Evolutionary conservation across 169 alveolate species (phyloP), one percentile per base, ranked within the genome.

Genomic region (Cryptosporidium canis): DNA sequence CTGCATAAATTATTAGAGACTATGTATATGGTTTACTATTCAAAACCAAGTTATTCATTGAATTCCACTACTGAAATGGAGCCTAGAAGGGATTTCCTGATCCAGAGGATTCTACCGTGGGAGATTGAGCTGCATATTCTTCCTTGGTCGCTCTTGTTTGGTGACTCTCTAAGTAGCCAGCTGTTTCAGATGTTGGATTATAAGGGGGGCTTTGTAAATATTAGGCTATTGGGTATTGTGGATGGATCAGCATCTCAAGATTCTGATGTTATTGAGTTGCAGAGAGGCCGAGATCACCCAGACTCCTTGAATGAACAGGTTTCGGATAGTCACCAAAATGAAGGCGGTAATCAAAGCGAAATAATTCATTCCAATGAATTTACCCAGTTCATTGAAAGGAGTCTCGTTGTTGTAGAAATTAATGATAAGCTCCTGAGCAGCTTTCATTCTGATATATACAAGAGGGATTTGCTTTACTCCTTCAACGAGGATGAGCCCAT

Each of bases 81-180:
- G 5, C 11, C 37, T 9, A 56, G 87, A 21, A 58, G 21, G 24
- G 87, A 77, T 41, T 58, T 77, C 37, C n/a, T 39, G 0, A 18
- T 77, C 2, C 39, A 35, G 41, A 58, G 24, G n/a, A 58, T 55
- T 18, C 58, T 77, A 24, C 87, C 87, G 3, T 77, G 87, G 87
- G 71, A 77, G 24, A 56, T 77, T 11, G 72, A 61, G 24, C 16
- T 77, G 8, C 7, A 61, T 35, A 6, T 77, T 18, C 2, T 41
- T 37, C 71, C 87, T 2, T 77, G 87, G 87, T 39, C 87, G 12
- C 24, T 77, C 8, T 35, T 77, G 24, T 77, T 77, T 61, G 71
- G 87, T 56, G 87, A 61, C 21, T 16, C 45, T 35, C 31, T 58
- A 18, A 27, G 33, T 5, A 77, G 39, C 14, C 24, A 39, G 14